Base-by-base conservation (phyloP, 805 yeast species). In the Candida awuae region DNA sequence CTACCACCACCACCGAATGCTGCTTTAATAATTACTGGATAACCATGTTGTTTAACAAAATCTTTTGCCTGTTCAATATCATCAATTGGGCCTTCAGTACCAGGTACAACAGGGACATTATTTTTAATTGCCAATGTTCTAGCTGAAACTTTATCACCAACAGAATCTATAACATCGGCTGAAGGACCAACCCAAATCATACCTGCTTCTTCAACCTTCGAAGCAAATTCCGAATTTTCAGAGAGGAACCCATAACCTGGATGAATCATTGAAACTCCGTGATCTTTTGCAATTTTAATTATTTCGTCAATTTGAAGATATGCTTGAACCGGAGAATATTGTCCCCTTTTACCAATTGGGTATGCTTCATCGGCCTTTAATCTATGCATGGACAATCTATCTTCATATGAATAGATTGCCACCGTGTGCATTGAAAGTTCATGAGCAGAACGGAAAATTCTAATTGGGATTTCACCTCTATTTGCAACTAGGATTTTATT, bases 1-100 rank as follows among this genome's bases (percentile, higher is more conserved):
- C 97, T 80, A 59, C 98, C 98, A 72, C 98, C 98, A 67, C 98
- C 98, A 62, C 98, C 98, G 58, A 84, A 92, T 28, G 98, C 98
- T 34, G 98, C 98, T 67, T 90, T 90, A 66, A 90, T 87, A 65
- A 90, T 90, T 35, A 92, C 97, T 8, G 98, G 98, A 66, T 62
- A 88, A 23, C 98, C 98, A 62, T 90, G 73, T 65, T 86, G 57
- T 32, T 66, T 74, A 27, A 88, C 97, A 57, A 90, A 90, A 8
- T 61, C 79, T 48, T 66, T 54, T 25, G 97, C 97, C 54, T 90
- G 86, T 41, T 71, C 80, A 18, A 80, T 80, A 20, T 72, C 55
- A 42, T 80, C 88, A 58, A 92, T 87, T 47, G 98, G 97, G 29
- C 97, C 98, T 7, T 94, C 94, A 12, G 97, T 88, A 58, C 98